phyloP scores from a whole-genome alignment of 2,329 filamentous ascomycete species.

The Metarhizium humberi region DNA sequence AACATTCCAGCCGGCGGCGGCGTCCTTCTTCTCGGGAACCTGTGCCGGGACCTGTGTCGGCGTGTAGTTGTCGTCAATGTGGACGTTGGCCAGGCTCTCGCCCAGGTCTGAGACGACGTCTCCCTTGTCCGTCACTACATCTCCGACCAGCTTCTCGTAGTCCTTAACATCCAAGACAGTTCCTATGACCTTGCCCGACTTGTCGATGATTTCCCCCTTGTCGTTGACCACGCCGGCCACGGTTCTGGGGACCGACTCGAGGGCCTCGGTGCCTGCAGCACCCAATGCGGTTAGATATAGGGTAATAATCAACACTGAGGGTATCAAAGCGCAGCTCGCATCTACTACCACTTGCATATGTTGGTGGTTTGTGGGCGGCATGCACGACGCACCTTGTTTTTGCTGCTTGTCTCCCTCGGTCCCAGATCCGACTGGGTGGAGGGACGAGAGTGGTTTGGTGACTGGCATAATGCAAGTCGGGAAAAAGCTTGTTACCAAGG shows the following conservation, averaged over 20 bases:
- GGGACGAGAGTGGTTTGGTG: not conserved
- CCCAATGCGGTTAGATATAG: not conserved
- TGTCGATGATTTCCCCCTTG: conserved; percentile 34
- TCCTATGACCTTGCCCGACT: conserved; percentile 32
- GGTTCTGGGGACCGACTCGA: conserved; percentile 21
- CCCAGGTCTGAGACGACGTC: conserved; percentile 26
- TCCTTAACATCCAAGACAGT: conserved; percentile 30
- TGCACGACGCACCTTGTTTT: not conserved
- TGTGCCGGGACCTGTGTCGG: conserved; percentile 18
- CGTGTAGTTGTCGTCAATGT: conserved; percentile 25
- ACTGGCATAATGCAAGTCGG: not conserved
- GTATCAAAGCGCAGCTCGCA: not conserved
- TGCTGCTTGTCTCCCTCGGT: not conserved
- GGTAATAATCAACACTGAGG: not conserved
- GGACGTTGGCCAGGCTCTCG: conserved; percentile 31
- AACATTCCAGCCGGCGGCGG: conserved; percentile 18
- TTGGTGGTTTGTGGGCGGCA: not conserved
- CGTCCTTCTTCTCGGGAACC: conserved; percentile 15
- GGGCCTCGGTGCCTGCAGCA: not conserved
- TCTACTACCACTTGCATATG: not conserved
- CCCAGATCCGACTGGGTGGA: not conserved
- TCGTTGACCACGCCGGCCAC: conserved; percentile 33
- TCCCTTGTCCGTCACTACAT: conserved; percentile 25
- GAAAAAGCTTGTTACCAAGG: not conserved
- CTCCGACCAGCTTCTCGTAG: conserved; percentile 30